Evolutionary conservation across 768 basidiomycete genomes (phyloP).

Genomic region (Russula compacta): DNA sequence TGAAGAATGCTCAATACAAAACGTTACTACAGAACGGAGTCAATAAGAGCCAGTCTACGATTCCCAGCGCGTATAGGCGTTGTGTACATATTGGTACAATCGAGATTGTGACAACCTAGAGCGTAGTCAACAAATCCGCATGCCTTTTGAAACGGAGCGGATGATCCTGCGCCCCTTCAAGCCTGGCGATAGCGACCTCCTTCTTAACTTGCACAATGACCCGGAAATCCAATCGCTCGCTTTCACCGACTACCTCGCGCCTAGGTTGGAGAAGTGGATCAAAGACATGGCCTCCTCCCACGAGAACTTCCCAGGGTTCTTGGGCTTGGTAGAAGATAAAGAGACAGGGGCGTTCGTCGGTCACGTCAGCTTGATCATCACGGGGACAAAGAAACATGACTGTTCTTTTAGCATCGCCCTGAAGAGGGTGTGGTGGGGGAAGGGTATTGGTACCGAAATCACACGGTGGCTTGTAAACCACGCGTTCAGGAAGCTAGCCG

Average conservation of each 20-base stretch:
- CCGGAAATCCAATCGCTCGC: constrained; percentile 12
- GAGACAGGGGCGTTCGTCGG: constrained; percentile 11
- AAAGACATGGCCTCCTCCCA: neutral
- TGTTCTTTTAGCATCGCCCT: constrained; percentile 9
- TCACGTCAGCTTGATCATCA: constrained; percentile 1
- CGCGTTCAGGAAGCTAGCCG: constrained; percentile 1
- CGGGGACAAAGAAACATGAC: neutral
- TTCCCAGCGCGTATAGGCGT: neutral
- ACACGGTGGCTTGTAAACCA: constrained; percentile 11
- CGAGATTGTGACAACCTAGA: constrained; percentile 14
- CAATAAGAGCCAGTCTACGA: neutral
- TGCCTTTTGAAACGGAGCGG: constrained; percentile 3
- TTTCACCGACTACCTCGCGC: constrained; percentile 5
- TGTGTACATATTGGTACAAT: neutral
- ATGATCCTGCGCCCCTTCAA: constrained; percentile 3
- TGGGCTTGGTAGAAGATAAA: constrained; percentile 13
- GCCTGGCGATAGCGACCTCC: constrained; percentile 7
- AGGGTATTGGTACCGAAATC: constrained; percentile 15
- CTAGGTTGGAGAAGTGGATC: constrained; percentile 7
- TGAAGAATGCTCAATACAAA: neutral
- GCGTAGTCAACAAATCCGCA: constrained; percentile 6
- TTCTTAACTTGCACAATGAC: constrained; percentile 7
- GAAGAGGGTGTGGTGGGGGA: constrained; percentile 13
- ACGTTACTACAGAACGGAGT: neutral
- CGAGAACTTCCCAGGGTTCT: neutral